Evolutionary conservation across 371 early-diverging fungal species (phyloP).

Genomic region (Apophysomyces elegans): DNA sequence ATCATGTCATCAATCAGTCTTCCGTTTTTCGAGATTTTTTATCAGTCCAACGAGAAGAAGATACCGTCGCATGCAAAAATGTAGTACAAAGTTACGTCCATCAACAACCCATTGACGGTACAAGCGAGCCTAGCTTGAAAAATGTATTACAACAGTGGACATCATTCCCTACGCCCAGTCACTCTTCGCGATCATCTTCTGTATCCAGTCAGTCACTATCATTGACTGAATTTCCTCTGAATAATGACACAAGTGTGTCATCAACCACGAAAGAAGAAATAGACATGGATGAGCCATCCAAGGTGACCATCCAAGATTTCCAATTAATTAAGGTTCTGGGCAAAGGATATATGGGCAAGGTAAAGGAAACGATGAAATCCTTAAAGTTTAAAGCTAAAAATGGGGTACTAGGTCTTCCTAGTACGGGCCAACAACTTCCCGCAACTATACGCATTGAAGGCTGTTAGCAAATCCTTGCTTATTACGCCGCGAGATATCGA

Average conservation of each 20-base stretch:
- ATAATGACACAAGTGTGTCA: constrained; percentile 1
- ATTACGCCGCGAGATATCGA: constrained; percentile 88
- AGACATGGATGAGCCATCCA: neutral
- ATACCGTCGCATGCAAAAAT: constrained; percentile 30
- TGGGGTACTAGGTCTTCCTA: constrained; percentile 73
- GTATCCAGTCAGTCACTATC: neutral
- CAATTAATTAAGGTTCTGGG: constrained; percentile 61
- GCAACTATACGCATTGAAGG: constrained; percentile 91
- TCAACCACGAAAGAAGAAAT: neutral
- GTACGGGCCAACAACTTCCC: constrained; percentile 64
- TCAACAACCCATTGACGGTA: constrained; percentile 15
- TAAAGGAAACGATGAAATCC: constrained; percentile 10
- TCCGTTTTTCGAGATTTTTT: constrained; percentile 53
- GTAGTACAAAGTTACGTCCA: constrained; percentile 29
- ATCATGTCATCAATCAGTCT: constrained; percentile 36
- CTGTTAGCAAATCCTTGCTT: constrained; percentile 92
- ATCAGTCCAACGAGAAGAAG: constrained; percentile 51
- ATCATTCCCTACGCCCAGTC: neutral
- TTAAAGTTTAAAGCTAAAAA: neutral
- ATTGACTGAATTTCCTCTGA: neutral
- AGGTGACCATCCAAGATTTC: constrained; percentile 46
- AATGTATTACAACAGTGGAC: neutral
- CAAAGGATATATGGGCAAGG: constrained; percentile 62
- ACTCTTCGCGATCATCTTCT: neutral
- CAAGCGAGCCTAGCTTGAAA: neutral